Evolutionary conservation across 2,329 filamentous ascomycete genomes (phyloP).

Genomic region (Grosmannia penicillata): DNA sequence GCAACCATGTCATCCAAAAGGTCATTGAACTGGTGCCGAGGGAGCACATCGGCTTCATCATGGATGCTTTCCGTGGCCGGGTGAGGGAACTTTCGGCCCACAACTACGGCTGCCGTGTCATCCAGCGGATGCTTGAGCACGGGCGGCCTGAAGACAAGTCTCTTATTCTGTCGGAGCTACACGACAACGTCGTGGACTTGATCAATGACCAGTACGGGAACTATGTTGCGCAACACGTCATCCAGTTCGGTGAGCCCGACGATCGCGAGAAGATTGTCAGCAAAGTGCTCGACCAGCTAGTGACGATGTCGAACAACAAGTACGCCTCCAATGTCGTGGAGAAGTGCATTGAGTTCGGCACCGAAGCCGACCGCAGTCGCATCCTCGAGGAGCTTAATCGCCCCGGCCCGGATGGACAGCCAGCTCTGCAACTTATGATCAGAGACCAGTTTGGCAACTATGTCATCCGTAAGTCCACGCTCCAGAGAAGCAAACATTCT

Average conservation of each 20-base stretch:
- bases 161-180: slow-evolving; percentile 64
- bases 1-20: slow-evolving; percentile 94
- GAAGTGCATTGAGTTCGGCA: slow-evolving; percentile 67
- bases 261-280: slow-evolving; percentile 61
- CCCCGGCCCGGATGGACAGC: slow-evolving; percentile 48
- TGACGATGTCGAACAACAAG: slow-evolving; percentile 81
- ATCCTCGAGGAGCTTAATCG: slow-evolving; percentile 52
- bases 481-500: too few relatives aligned
- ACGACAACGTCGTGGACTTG: slow-evolving; percentile 53
- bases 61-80: slow-evolving; percentile 63
- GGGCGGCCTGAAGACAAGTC: slow-evolving; percentile 58
- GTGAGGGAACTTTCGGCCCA: slow-evolving; percentile 63
- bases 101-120: slow-evolving; percentile 78
- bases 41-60: slow-evolving; percentile 71
- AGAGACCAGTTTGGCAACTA: slow-evolving; percentile 92
- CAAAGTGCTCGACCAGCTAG: slow-evolving; percentile 55
- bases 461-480: slow-evolving; percentile 83
- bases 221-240: slow-evolving; percentile 89
- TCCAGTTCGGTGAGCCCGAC: slow-evolving; percentile 58
- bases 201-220: slow-evolving; percentile 87
- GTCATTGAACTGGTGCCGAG: slow-evolving; percentile 70
- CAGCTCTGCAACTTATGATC: slow-evolving; percentile 62
- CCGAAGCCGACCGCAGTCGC: slow-evolving; percentile 49
- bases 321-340: slow-evolving; percentile 96
- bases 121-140: slow-evolving; percentile 81